Evolutionary conservation across 768 basidiomycete genomes (phyloP).

Genomic region (Kondoa subrosea): DNA sequence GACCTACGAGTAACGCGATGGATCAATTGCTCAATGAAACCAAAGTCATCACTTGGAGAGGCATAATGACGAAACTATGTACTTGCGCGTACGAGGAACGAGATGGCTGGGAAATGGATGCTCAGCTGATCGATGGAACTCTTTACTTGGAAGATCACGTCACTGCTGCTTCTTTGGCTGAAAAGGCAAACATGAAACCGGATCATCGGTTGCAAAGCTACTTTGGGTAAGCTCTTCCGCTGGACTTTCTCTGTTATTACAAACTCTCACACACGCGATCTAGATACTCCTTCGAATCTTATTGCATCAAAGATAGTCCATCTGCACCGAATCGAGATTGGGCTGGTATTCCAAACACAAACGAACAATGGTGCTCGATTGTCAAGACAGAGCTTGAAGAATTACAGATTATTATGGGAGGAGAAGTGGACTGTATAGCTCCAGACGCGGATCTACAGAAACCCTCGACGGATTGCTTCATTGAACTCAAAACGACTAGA

Average conservation of each 20-base stretch:
- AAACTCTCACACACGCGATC: too few relatives aligned
- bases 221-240: slow-evolving; percentile 37
- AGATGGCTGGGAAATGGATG: slow-evolving; percentile 65
- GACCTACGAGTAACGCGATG: slow-evolving; percentile 32
- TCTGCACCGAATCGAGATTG: slow-evolving; percentile 11
- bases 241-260: not conserved
- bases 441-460: slow-evolving; percentile 4
- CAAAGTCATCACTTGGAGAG: slow-evolving; percentile 47
- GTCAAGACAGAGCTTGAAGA: slow-evolving; percentile 68
- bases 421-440: slow-evolving; percentile 72
- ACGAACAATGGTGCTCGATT: slow-evolving; percentile 77
- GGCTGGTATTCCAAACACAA: slow-evolving; percentile 53
- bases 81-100: slow-evolving; percentile 65
- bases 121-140: slow-evolving; percentile 46
- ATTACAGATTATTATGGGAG: slow-evolving; percentile 57
- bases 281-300: slow-evolving; percentile 73
- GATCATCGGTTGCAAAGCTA: slow-evolving; percentile 52
- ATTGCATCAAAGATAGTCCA: slow-evolving; percentile 43
- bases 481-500: slow-evolving; percentile 77
- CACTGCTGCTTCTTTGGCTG: slow-evolving; percentile 16
- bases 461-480: slow-evolving; percentile 18
- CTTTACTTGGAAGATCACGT: slow-evolving; percentile 26
- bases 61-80: slow-evolving; percentile 74
- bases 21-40: slow-evolving; percentile 29
- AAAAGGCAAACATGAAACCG: slow-evolving; percentile 46